Percentiles rank a stretch among this genome's conserved stretches.
Evolutionary conservation across 768 basidiomycete genomes (phyloP).

Genomic region (Lentinula edodes): DNA sequence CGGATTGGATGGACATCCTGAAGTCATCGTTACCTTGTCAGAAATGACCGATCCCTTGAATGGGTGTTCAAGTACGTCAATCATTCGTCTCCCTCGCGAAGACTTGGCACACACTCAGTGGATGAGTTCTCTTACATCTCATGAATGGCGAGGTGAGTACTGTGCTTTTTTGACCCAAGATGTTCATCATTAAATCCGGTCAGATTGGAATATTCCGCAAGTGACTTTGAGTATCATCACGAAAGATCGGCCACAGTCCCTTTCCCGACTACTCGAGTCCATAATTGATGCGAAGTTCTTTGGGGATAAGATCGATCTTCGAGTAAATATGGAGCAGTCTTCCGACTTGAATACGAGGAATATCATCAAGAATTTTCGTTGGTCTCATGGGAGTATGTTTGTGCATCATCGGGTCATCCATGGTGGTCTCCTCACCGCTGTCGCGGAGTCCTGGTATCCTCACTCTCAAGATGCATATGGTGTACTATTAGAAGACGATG

Average conservation of each 20-base stretch:
- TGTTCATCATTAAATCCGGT: slow-evolving; percentile 9
- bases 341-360: slow-evolving; percentile 56
- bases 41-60: slow-evolving; percentile 13
- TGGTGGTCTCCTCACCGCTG: slow-evolving; percentile 74
- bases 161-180: slow-evolving; percentile 7
- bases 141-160: slow-evolving; percentile 46
- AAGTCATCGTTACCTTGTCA: slow-evolving; percentile 11
- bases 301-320: slow-evolving; percentile 59
- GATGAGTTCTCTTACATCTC: slow-evolving; percentile 53
- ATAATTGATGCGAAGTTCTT: slow-evolving; percentile 54
- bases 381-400: slow-evolving; percentile 55
- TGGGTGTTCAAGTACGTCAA: slow-evolving; percentile 20
- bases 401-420: slow-evolving; percentile 72
- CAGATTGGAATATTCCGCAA: slow-evolving; percentile 72
- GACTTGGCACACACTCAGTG: slow-evolving; percentile 52
- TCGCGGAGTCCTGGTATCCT: slow-evolving; percentile 91
- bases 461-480: slow-evolving; percentile 67
- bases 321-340: slow-evolving; percentile 74
- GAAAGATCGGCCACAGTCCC: slow-evolving; percentile 66
- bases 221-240: slow-evolving; percentile 75
- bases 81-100: slow-evolving; percentile 39
- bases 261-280: slow-evolving; percentile 61
- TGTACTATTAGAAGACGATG: slow-evolving; percentile 78
- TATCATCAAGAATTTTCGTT: slow-evolving; percentile 44
- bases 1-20: slow-evolving; percentile 3